Percentiles rank a stretch among this genome's conserved stretches.
These are phyloP conservation scores for Fusarium stilboides DNA, from an alignment of 2,329 filamentous ascomycete genomes.

Conservation along the genomic window DNA sequence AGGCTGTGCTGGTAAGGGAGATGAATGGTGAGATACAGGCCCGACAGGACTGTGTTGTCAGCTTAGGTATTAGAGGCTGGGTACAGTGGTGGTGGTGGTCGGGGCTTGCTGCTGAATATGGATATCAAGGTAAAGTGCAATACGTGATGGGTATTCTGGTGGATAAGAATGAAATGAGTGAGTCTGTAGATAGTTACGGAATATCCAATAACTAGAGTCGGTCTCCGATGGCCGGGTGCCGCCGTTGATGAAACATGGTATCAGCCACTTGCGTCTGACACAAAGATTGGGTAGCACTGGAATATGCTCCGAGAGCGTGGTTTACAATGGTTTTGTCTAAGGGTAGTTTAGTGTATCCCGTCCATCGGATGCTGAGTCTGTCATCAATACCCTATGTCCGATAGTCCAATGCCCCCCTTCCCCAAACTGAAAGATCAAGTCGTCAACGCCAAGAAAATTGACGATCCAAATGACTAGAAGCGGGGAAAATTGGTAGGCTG, in stretches of 20 bases:
- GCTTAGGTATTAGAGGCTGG: slow-evolving; percentile 9
- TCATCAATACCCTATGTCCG: neutral
- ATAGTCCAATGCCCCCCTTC: neutral
- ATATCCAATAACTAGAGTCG: neutral
- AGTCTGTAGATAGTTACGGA: neutral
- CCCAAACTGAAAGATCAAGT: slow-evolving; percentile 8
- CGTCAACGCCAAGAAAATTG: slow-evolving; percentile 31
- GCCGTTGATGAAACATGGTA: slow-evolving; percentile 6
- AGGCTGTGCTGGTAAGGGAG: neutral
- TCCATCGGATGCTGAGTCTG: neutral
- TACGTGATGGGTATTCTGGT: no score
- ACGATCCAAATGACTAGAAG: slow-evolving; percentile 26
- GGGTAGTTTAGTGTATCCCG: neutral
- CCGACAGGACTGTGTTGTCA: neutral
- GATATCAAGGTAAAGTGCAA: no score
- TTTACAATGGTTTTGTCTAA: neutral
- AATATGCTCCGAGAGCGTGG: neutral
- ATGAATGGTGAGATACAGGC: no score
- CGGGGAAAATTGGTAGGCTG: slow-evolving; percentile 6
- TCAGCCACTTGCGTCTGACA: slow-evolving; percentile 9
- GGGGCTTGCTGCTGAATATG: no score
- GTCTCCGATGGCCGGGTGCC: slow-evolving; percentile 4
- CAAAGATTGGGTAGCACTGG: neutral
- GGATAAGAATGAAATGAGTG: no score
- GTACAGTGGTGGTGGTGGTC: neutral